Evolutionary conservation across 2,329 filamentous ascomycete genomes (phyloP).

Genomic region (Blastomyces parvus): DNA sequence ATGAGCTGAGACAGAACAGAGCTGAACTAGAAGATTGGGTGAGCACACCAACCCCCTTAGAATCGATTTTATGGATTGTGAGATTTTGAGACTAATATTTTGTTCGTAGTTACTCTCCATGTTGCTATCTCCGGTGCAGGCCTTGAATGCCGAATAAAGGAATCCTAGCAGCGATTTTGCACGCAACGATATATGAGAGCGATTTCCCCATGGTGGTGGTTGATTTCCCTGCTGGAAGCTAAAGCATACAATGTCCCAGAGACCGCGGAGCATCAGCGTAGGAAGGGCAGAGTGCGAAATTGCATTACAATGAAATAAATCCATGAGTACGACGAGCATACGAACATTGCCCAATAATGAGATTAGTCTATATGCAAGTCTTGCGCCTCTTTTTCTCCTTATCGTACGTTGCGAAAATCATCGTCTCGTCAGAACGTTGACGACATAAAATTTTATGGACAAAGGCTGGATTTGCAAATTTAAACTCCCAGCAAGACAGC

Average conservation of each 20-base stretch:
- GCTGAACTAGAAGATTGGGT: slow-evolving; percentile 1
- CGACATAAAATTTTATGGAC: background rate
- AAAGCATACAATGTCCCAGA: background rate
- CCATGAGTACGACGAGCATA: background rate
- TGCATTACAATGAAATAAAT: background rate
- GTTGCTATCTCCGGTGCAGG: background rate
- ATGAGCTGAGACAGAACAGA: slow-evolving; percentile 1
- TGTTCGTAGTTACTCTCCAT: background rate
- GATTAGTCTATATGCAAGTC: background rate
- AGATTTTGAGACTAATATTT: background rate
- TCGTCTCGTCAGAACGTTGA: background rate
- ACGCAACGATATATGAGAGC: background rate
- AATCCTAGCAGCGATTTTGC: background rate
- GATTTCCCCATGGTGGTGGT: background rate
- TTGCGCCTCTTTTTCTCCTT: background rate
- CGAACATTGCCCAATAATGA: background rate
- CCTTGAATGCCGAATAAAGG: background rate
- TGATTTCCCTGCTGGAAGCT: background rate
- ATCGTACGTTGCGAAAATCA: background rate
- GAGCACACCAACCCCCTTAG: background rate
- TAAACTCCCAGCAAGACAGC: too few relatives aligned
- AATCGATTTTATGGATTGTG: background rate
- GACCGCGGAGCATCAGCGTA: background rate
- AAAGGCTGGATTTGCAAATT: too few relatives aligned
- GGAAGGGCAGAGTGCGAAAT: background rate